Evolutionary conservation across 345 rosid species (phyloP).

Genomic region (Citrus inodora): DNA sequence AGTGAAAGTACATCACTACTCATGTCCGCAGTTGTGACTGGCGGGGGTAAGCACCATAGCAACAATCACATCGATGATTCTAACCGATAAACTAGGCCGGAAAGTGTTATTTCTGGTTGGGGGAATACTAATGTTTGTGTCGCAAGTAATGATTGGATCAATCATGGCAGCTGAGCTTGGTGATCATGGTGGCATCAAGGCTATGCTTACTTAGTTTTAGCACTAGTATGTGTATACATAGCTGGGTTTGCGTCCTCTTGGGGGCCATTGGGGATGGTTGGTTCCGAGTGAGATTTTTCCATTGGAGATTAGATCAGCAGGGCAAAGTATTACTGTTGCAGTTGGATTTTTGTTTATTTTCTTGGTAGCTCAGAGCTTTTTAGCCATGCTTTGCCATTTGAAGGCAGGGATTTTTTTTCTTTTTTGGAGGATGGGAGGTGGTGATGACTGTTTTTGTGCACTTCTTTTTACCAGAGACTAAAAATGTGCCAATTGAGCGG

Average conservation of each 20-base stretch:
- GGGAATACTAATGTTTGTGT: conserved; percentile 19
- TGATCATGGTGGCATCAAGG: not conserved
- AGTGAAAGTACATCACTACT: conserved; percentile 52
- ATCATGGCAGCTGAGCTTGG: not conserved
- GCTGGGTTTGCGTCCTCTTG: conserved; percentile 66
- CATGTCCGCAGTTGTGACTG: conserved; percentile 47
- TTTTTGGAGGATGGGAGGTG: conserved; percentile 43
- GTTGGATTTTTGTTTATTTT: conserved; percentile 63
- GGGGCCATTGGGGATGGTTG: conserved; percentile 71
- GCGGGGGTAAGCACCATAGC: conserved; percentile 42
- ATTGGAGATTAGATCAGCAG: conserved; percentile 61
- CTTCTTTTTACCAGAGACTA: conserved; percentile 33
- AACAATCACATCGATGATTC: conserved; percentile 47
- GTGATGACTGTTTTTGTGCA: conserved; percentile 42
- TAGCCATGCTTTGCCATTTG: conserved; percentile 47
- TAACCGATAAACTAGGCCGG: conserved; percentile 56
- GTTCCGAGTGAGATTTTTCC: conserved; percentile 70
- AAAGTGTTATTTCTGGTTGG: conserved; percentile 43
- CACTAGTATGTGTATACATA: conserved; percentile 34
- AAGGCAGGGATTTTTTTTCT: conserved; percentile 49
- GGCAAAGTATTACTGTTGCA: conserved; percentile 45
- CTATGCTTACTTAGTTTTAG: not conserved
- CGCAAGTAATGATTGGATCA: conserved; percentile 1
- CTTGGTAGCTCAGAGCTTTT: conserved; percentile 54
- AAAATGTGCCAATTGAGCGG: not conserved